Evolutionary conservation across 1,284 basidiomycete genomes (phyloP), one percentile per base, ranked within the genome.

Genomic region (Sanguinoderma infundibulare): DNA sequence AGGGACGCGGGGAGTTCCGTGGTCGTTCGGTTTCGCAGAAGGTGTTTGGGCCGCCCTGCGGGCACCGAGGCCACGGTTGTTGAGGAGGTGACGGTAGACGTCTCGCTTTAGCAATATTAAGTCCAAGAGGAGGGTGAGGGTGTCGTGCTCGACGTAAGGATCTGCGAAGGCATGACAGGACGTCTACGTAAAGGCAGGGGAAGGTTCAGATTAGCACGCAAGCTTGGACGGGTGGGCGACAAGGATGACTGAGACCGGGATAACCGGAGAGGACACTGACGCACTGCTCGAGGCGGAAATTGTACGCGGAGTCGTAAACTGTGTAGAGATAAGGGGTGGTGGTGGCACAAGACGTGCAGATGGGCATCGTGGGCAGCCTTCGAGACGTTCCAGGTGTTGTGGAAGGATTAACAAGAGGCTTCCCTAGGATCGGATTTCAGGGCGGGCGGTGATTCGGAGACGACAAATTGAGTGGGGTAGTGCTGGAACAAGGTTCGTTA

Each of bases 81-180:
- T 97, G n/a, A 98, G 78, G 26, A 98, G 77, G 77, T 98, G 95
- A 14, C 93, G 82, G 72, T 92, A 97, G 1, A 96, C 95, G 24
- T 88, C 88, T 22, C 92, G 83, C 73, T 96, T 97, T 46, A 97
- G 83, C 28, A 97, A 81, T 56, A 97, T 91, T 9, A 97, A 80
- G 74, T 97, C 95, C 47, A 97, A 81, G 1, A 94, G 76, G 22
- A 97, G 79, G 0, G 89, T 88, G 54, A 96, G 78, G 0, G 83
- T 78, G 66, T 95, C 94, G 66, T 96, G 91, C 72, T 97, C 94
- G 62, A 97, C 92, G 67, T 96, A 94, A 60, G 92, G 93, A 74
- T 98, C 95, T 0, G 90, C 90, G 71, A 96, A 94, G 12, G 79
- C 77, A 56, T 83, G 81, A 72, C 94, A 96, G 32, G 66, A 64